Evolutionary conservation across 2,329 filamentous ascomycete genomes (phyloP), one percentile per base, ranked within the genome.

Genomic region (Fusarium sp.): DNA sequence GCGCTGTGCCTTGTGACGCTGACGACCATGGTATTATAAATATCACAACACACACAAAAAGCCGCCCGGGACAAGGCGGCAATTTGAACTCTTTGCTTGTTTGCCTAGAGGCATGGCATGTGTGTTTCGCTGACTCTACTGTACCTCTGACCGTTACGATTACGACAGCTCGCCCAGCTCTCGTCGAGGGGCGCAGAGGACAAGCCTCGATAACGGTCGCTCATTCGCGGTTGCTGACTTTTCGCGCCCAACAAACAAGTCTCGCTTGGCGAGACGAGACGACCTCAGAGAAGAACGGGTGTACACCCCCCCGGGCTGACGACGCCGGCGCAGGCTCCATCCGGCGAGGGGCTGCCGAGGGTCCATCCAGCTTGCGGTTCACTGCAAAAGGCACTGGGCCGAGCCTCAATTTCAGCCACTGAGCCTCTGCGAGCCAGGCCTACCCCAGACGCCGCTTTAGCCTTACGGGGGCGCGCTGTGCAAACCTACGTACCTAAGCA

Each of bases 341-440:
- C 31, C 48, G 34, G 48, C 48, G 31, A 51, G 12, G 48, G 12
- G 8, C 31, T 31, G 48, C 31, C 48, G 31, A 51, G 12, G 48
- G 12, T 51, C 34, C 34, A 51, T 51, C 48, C 48, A 51, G 34
- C 36, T 34, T 12, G 16, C 48, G 28, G 46, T 30, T 36, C 47
- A 31, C 23, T 51, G 18, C 48, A 51, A 23, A 23, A 23, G 48
- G 39, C 34, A 27, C 50, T 53, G 52, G 43, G 52, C 65, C 60
- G 66, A 69, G 66, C 66, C 65, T 68, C 65, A 65, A 61, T 39
- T 23, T 23, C 41, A 55, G 57, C 59, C 65, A 60, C 65, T 60
- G 44, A 54, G 52, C 34, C 50, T 23, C 18, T 30, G 6, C 7
- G 7, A 16, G 23, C 47, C 31, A 43, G 50, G 36, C 16, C 36